Conservation (phyloP, 805 yeast genomes). For the Phaffomyces thermotolerans region DNA sequence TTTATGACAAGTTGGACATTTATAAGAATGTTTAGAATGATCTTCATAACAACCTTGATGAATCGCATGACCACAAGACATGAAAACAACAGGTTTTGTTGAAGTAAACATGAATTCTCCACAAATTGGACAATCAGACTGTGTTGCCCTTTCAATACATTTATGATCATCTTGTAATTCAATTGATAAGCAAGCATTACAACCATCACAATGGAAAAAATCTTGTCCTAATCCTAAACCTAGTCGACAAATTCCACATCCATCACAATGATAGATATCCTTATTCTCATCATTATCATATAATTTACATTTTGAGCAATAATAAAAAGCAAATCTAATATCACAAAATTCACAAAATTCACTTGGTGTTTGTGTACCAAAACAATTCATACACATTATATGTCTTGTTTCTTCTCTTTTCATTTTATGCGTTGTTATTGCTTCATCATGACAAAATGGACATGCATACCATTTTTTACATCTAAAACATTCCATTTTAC, state of each 20-base stretch:
- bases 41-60: conserved; percentile 82
- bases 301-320: conserved; percentile 68
- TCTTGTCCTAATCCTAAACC: conserved; percentile 87
- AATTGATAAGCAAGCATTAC: conserved; percentile 83
- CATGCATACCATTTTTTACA: conserved; percentile 77
- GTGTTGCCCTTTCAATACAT: conserved; percentile 83
- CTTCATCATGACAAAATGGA: conserved; percentile 79
- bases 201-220: conserved; percentile 83
- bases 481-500: conserved; percentile 73
- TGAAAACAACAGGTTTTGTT: conserved; percentile 75
- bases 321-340: conserved; percentile 62
- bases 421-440: conserved; percentile 46
- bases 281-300: conserved; percentile 78
- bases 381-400: conserved; percentile 77
- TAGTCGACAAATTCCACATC: conserved; percentile 87
- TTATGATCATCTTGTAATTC: conserved; percentile 70
- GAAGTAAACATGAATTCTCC: conserved; percentile 86
- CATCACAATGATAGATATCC: conserved; percentile 85
- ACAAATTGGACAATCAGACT: conserved; percentile 89
- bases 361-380: conserved; percentile 65
- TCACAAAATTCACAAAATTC: conserved; percentile 66
- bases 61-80: conserved; percentile 92
- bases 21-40: conserved; percentile 74
- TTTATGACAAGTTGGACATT: conserved; percentile 85
- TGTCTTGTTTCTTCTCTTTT: conserved; percentile 52